Base-by-base conservation (phyloP, 352 stramenopile species). In the Nothophytophthora sp. region DNA sequence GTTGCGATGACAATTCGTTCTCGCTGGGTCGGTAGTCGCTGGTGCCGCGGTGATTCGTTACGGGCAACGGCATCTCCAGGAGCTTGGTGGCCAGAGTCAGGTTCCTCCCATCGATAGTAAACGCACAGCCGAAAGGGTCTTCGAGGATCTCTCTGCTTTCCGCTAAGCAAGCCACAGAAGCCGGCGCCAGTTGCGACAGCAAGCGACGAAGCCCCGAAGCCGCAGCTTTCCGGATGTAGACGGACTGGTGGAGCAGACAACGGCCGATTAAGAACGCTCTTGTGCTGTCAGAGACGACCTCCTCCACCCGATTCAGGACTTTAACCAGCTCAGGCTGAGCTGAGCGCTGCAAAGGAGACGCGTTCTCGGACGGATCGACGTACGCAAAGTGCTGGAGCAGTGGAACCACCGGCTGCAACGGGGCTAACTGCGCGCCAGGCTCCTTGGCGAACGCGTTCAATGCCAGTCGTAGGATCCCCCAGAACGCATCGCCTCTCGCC, bases 361-460 rank as follows among this genome's bases (percentile, higher is more conserved):
- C 46, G 19, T 12, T 50, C 34, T 67, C 60, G 1, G 56, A 63
- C 5, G 57, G 41, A 22, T 88, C 69, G 9, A 70, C 47, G 34
- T 86, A 88, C 18, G 76, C 71, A 38, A 84, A 81, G 23, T 86
- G 73, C 39, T 88, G 76, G 9, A 88, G 32, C 25, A 83, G 18
- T 16, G 76, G 66, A 19, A 85, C 39, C 27, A 67, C 46, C 6
- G 67, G 51, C 8, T 48, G 22, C 12, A 85, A 28, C 15, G 24
- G 2, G 7, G 30, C 22, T n/a, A 84, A 12, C 19, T 68, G 50
- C 3, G 62, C 40, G 5, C 32, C 49, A 24, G 45, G 58, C 2
- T 23, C 43, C 8, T 8, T 22, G 24, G 30, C 35, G 28, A 81
- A 34, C 9, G 67, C 61, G 4, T 33, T 43, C 24, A 77, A 51